Percentiles rank a stretch among this genome's conserved stretches.
These are phyloP conservation scores for Paramecium caudatum DNA, from an alignment of 73 alveolate genomes.

Conservation along the genomic window DNA sequence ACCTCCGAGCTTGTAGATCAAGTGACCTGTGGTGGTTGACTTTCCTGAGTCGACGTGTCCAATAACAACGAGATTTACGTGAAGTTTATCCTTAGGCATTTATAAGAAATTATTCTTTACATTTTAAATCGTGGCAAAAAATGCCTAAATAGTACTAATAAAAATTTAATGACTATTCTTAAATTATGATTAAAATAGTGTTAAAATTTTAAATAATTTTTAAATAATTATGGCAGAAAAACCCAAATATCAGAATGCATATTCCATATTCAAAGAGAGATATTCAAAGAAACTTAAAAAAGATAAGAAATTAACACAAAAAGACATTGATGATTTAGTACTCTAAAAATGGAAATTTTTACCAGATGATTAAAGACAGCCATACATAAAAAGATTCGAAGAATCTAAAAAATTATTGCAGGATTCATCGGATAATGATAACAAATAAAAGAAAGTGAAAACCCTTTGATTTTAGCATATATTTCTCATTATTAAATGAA, in stretches of 20 bases:
- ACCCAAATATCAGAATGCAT: neutral
- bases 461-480: too few relatives aligned
- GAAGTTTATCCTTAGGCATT: slow-evolving; percentile 90
- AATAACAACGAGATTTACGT: slow-evolving; percentile 95
- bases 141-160: neutral
- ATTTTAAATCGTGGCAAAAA: neutral
- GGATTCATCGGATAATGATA: too few relatives aligned
- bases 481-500: too few relatives aligned
- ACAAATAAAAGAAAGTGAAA: too few relatives aligned
- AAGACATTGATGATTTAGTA: slow-evolving; percentile 22
- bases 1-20: slow-evolving; percentile 96
- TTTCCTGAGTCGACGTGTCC: slow-evolving; percentile 98
- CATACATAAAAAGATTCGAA: slow-evolving; percentile 2
- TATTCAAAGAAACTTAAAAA: neutral
- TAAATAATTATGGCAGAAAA: slow-evolving; percentile 1
- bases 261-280: neutral
- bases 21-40: slow-evolving; percentile 97
- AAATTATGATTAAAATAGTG: neutral
- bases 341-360: neutral
- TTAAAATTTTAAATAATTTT: neutral
- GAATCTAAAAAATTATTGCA: too few relatives aligned
- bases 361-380: slow-evolving; percentile 29
- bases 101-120: slow-evolving; percentile 25
- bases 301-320: neutral
- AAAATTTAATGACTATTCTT: slow-evolving; percentile 49